Conservation (phyloP, 306 rosid genomes). For the Medicago arabica region DNA sequence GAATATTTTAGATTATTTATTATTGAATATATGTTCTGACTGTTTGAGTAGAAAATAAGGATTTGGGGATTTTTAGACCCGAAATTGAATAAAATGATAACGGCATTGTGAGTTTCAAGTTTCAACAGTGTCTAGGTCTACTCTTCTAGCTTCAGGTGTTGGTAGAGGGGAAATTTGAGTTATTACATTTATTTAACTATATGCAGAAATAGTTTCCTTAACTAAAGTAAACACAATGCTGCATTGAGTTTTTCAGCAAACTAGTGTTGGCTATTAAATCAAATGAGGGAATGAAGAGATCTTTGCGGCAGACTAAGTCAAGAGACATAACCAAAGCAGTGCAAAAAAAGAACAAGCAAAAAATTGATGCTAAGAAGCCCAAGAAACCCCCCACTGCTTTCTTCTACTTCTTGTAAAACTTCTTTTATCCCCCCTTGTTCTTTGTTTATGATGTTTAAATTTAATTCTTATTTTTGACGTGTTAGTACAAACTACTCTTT, state of each 20-base stretch:
- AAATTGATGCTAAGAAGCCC: conserved; percentile 78
- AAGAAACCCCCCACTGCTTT: conserved; percentile 99
- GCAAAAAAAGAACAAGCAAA: conserved; percentile 62
- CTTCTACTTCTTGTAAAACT: conserved; percentile 86
- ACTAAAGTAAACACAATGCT: conserved; percentile 11
- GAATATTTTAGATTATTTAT: too few species aligned
- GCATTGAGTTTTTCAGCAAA: conserved; percentile 51
- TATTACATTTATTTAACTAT: conserved; percentile 11
- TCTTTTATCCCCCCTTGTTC: conserved; percentile 15
- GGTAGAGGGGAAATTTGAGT: background rate
- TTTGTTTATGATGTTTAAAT: conserved; percentile 17
- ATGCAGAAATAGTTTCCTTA: conserved; percentile 27
- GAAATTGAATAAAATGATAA: too few species aligned
- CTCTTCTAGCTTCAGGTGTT: too few species aligned
- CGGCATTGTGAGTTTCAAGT: too few species aligned
- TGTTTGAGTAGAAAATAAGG: too few species aligned
- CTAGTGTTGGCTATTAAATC: conserved; percentile 64
- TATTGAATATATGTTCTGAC: too few species aligned
- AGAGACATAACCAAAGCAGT: conserved; percentile 59
- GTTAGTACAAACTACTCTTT: conserved; percentile 10
- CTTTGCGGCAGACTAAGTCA: conserved; percentile 37
- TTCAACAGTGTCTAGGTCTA: too few species aligned
- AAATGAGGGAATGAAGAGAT: conserved; percentile 51
- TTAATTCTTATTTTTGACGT: conserved; percentile 30
- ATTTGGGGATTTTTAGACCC: too few species aligned